Conservation (phyloP, 805 yeast genomes). For the Candida lessepsii region DNA sequence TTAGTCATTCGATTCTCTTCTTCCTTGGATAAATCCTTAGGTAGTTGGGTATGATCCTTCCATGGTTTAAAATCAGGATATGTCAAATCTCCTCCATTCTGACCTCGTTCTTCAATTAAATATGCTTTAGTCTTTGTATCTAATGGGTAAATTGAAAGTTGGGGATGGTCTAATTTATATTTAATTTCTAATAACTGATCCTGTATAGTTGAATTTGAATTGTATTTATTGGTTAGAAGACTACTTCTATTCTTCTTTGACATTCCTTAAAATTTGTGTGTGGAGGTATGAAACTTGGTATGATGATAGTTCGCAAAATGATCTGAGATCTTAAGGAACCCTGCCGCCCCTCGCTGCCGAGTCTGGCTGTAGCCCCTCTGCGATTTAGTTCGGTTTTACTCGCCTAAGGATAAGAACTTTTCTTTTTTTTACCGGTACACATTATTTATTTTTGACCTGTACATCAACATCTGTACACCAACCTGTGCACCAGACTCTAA, state of each 20-base stretch:
- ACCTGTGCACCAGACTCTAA: no score
- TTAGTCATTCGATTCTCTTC: constrained; percentile 56
- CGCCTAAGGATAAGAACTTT: no score
- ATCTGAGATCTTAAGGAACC: no score
- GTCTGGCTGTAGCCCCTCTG: no score
- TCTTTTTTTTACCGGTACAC: no score
- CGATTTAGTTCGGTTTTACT: no score
- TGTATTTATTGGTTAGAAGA: constrained; percentile 22
- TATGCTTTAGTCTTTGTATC: constrained; percentile 14
- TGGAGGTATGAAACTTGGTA: not conserved
- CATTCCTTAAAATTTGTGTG: constrained; percentile 15
- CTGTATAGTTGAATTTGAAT: constrained; percentile 16
- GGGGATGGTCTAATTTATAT: constrained; percentile 36
- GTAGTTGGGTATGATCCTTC: constrained; percentile 48
- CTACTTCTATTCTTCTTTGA: constrained; percentile 31
- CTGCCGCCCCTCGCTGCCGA: no score
- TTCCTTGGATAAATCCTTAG: constrained; percentile 23
- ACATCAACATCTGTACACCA: no score
- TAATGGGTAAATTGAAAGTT: constrained; percentile 32
- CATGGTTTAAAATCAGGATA: constrained; percentile 78
- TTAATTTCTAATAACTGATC: constrained; percentile 37
- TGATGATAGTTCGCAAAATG: no score
- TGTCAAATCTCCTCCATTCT: constrained; percentile 15
- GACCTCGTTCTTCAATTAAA: constrained; percentile 6
- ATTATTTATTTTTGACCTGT: no score